These are phyloP conservation scores for Leccinum broughii DNA, from an alignment of 768 basidiomycete genomes.

Conservation along the genomic window DNA sequence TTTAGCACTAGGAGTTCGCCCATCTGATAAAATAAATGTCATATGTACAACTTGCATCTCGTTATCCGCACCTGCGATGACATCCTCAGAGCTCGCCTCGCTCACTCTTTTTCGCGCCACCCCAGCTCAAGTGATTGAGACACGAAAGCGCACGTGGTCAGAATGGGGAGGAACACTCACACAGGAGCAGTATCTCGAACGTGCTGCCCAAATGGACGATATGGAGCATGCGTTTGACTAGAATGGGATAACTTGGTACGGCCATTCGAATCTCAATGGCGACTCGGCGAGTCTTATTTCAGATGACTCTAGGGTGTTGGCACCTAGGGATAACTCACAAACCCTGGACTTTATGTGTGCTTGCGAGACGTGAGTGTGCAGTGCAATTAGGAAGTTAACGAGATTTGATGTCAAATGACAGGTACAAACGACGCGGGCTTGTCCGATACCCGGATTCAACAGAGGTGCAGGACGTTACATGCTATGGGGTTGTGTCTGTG, in stretches of 20 bases:
- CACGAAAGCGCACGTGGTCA: conserved; percentile 39
- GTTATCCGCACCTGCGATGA: conserved; percentile 6
- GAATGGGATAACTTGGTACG: conserved; percentile 51
- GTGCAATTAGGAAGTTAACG: background rate
- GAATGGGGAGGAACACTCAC: conserved; percentile 48
- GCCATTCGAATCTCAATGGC: background rate
- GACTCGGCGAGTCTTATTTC: background rate
- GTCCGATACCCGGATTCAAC: conserved; percentile 28
- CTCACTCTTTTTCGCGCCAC: conserved; percentile 52
- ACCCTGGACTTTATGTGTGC: conserved; percentile 58
- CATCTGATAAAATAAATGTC: background rate
- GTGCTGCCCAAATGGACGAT: conserved; percentile 40
- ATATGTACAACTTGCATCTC: background rate
- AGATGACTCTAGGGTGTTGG: conserved; percentile 51
- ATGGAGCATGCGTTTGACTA: conserved; percentile 47
- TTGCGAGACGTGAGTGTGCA: conserved; percentile 56
- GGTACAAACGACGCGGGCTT: conserved; percentile 36
- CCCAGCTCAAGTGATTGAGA: conserved; percentile 42
- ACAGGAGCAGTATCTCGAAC: conserved; percentile 34
- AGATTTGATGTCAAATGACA: conserved; percentile 19
- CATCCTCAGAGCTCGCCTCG: conserved; percentile 17
- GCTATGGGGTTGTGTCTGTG: conserved; percentile 58
- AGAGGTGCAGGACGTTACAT: conserved; percentile 35
- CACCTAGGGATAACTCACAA: conserved; percentile 48
- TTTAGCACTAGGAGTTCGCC: background rate